Base-by-base conservation (phyloP, 2,329 filamentous ascomycete species). In the Aspergillus neoniger region DNA sequence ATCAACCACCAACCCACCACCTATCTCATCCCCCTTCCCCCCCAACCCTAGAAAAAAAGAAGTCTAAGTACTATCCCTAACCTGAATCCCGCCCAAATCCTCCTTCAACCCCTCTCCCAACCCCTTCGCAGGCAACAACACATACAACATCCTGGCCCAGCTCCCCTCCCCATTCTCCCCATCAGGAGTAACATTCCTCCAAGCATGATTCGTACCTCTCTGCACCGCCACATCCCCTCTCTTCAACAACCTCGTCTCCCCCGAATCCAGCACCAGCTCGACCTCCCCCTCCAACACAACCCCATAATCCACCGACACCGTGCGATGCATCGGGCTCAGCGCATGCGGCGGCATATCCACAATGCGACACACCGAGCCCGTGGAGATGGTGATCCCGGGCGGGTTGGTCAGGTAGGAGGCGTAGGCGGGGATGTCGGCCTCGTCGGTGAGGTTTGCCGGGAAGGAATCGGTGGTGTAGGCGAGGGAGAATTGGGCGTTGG, bases 171-270 rank as follows among this genome's bases (percentile, higher is more conserved):
- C 69, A 49, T 47, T 23, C 3, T 41, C 48, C 36, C 48, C 60
- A 62, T 77, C 61, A 28, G 65, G 61, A 0, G 61, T 67, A 2
- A 64, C 54, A 60, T 79, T 80, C 41, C 68, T 67, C 78, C 78
- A 80, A 25, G 70, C 70, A 66, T 77, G 74, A 51, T 70, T 73
- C 4, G 74, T 76, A 0, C 65, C 70, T 10, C 83, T 73, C 72
- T 86, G 82, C 15, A 86, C 78, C 3, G 79, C 79, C n/a, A 85
- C 73, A 67, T 86, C 83, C 1, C 83, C 83, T 4, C 78, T 70
- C 57, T 73, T 74, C 73, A 86, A 72, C 28, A 75, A 59, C 57
- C 77, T 75, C 55, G 68, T 74, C 62, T 80, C 80, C 0, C 83
- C 83, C 14, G 77, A 77, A 61, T 83, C 83, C 8, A 85, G 70